Percentiles rank a stretch among this genome's conserved stretches.
These are phyloP conservation scores for Daedaleopsis nitida DNA, from an alignment of 768 basidiomycete species.

Conservation along the genomic window DNA sequence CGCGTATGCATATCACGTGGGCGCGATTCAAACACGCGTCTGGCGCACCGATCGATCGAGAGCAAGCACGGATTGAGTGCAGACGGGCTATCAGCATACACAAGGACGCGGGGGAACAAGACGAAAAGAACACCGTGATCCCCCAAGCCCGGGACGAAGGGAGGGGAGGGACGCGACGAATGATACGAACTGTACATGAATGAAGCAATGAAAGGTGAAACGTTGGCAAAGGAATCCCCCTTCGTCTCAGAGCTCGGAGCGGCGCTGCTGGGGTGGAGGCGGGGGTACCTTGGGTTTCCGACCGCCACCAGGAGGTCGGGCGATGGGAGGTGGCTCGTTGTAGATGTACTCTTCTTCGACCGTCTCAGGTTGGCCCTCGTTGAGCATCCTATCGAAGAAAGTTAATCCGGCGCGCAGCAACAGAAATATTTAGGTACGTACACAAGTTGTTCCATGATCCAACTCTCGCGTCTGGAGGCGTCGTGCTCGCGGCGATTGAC, in stretches of 20 bases:
- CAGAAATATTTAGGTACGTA: slow-evolving; percentile 39
- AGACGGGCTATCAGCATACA: slow-evolving; percentile 37
- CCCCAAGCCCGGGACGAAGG: slow-evolving; percentile 92
- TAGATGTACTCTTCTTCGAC: slow-evolving; percentile 84
- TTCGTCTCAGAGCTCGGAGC: slow-evolving; percentile 95
- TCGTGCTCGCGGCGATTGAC: slow-evolving; percentile 88
- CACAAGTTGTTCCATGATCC: slow-evolving; percentile 95
- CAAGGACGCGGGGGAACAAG: slow-evolving; percentile 73
- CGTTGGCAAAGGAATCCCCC: slow-evolving; percentile 55
- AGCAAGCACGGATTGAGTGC: slow-evolving; percentile 20
- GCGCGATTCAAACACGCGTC: slow-evolving; percentile 26
- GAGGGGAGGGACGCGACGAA: slow-evolving; percentile 68
- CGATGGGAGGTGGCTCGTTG: slow-evolving; percentile 34
- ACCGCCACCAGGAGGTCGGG: slow-evolving; percentile 56
- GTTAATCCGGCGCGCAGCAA: neutral
- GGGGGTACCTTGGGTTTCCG: slow-evolving; percentile 92
- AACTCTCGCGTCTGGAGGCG: slow-evolving; percentile 80
- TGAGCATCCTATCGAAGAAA: slow-evolving; percentile 45
- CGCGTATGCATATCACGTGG: slow-evolving; percentile 43
- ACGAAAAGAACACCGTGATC: slow-evolving; percentile 65
- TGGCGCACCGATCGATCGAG: slow-evolving; percentile 36
- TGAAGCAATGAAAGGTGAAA: slow-evolving; percentile 40
- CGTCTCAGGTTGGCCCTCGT: slow-evolving; percentile 61
- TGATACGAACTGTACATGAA: slow-evolving; percentile 57
- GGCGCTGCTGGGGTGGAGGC: slow-evolving; percentile 66